These are phyloP conservation scores for Neckera pumila DNA, from an alignment of 225 moss, liverwort and hornwort genomes.

Conservation along the genomic window DNA sequence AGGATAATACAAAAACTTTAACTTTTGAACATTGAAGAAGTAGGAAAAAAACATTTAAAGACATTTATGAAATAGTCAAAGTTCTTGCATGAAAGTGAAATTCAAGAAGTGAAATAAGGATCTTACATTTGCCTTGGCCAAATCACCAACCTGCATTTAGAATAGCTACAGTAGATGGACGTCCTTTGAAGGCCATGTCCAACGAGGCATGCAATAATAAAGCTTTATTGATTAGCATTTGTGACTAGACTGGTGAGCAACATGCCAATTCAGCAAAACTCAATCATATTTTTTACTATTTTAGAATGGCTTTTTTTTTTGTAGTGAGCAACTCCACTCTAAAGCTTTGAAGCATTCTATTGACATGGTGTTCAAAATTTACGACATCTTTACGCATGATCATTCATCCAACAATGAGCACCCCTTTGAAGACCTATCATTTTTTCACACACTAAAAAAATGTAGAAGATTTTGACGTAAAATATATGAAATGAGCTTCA, in stretches of 20 bases:
- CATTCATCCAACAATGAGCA: background rate
- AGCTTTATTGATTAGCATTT: background rate
- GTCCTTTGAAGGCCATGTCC: background rate
- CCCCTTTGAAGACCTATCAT: background rate
- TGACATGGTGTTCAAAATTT: background rate
- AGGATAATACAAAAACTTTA: background rate
- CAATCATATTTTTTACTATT: background rate
- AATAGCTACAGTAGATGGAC: fast-evolving
- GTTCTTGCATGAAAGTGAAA: background rate
- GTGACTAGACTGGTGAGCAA: background rate
- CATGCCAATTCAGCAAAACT: fast-evolving
- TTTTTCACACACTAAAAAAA: too few species aligned
- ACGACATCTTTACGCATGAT: background rate
- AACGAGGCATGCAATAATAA: fast-evolving
- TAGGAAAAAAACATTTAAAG: too few species aligned
- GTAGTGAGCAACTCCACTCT: background rate
- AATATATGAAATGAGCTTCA: background rate
- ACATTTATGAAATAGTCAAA: background rate
- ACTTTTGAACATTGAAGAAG: background rate
- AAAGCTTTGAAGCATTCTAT: background rate
- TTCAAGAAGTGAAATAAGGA: background rate
- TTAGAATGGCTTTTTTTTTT: fast-evolving
- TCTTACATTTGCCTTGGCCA: background rate
- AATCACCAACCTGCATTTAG: background rate
- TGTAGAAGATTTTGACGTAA: background rate